Evolutionary conservation across 2,329 filamentous ascomycete genomes (phyloP), one percentile per base, ranked within the genome.

Genomic region (Aureobasidium sp.): DNA sequence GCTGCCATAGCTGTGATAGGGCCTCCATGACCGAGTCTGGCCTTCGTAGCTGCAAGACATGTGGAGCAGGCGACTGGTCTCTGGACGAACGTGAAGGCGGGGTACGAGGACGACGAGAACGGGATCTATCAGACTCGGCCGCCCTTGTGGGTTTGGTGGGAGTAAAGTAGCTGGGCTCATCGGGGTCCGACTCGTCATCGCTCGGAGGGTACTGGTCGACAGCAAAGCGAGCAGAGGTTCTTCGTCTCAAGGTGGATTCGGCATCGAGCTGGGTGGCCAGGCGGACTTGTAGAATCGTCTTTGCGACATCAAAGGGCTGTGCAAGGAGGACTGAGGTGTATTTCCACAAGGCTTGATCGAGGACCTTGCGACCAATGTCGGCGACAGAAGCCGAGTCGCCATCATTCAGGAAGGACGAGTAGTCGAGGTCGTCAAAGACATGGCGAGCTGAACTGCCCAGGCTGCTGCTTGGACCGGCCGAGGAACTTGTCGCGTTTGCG

Each of bases 271-370:
- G 74, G 10, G 74, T 73, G 41, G 78, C 78, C 59, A 84, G 76
- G 66, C 84, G 85, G 57, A 92, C 85, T 76, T 99, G 94, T 68
- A 99, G 78, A 62, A 97, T 84, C 15, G 88, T 94, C 82, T 97
- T 97, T 71, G 93, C 92, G 63, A 97, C 92, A 79, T 97, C 94
- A 74, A 99, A 97, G 15, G 94, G 94, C 76, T 99, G 94, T 60
- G 91, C 89, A 72, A 96, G 87, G 70, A 97, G 76, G 27, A 96
- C 87, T 63, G 88, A 91, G 15, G 87, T 88, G 77, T 99, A 99
- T 72, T 94, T 93, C 87, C 92, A 95, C 74, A 96, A 73, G 66
- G 94, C 84, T 73, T 92, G 87, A 72, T 97, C 92, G 52, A 96
- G 72, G 64, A 96, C 78, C 65, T 88, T 87, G 72, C 88, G 90